A percentile compares a stretch with the other conserved stretches of the same genome.
These are phyloP conservation scores for Hordeum marinum DNA, from an alignment of 176 grass and related monocot species.

Conservation along the genomic window DNA sequence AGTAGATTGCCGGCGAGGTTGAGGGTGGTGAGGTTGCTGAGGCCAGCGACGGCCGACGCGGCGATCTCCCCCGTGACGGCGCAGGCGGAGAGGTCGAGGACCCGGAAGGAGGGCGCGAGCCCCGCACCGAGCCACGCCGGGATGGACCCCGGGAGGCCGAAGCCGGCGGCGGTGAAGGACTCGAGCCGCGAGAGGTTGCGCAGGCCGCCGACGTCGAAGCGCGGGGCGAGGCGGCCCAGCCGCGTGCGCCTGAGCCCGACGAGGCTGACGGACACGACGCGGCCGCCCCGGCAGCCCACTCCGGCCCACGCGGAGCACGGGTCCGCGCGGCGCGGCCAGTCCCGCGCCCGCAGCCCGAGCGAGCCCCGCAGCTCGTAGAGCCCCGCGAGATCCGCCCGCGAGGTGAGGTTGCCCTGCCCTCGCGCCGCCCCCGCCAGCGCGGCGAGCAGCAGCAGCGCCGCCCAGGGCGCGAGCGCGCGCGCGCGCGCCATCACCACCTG, in stretches of 20 bases:
- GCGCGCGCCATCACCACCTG: constrained; percentile 6
- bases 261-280: constrained; percentile 51
- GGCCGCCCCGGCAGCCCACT: constrained; percentile 50
- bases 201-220: constrained; percentile 72
- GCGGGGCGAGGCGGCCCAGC: constrained; percentile 39
- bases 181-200: constrained; percentile 66
- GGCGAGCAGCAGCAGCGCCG: constrained; percentile 20
- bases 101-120: constrained; percentile 46
- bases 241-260: constrained; percentile 58
- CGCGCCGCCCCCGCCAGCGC: constrained; percentile 6
- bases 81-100: constrained; percentile 64
- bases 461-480: constrained; percentile 31
- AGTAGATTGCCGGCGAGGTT: constrained; percentile 63
- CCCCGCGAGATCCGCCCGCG: constrained; percentile 51
- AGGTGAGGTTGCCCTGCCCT: constrained; percentile 34
- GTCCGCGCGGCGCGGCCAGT: constrained; percentile 74
- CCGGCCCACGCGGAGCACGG: constrained; percentile 70
- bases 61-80: constrained; percentile 57
- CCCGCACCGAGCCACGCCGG: constrained; percentile 71
- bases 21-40: constrained; percentile 53
- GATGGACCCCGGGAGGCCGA: constrained; percentile 64
- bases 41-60: constrained; percentile 28
- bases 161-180: constrained; percentile 62
- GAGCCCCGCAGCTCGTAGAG: constrained; percentile 69
- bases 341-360: constrained; percentile 74